Evolutionary conservation across 2,329 filamentous ascomycete species (phyloP).

Genomic region (Lecanicillium sp.): DNA sequence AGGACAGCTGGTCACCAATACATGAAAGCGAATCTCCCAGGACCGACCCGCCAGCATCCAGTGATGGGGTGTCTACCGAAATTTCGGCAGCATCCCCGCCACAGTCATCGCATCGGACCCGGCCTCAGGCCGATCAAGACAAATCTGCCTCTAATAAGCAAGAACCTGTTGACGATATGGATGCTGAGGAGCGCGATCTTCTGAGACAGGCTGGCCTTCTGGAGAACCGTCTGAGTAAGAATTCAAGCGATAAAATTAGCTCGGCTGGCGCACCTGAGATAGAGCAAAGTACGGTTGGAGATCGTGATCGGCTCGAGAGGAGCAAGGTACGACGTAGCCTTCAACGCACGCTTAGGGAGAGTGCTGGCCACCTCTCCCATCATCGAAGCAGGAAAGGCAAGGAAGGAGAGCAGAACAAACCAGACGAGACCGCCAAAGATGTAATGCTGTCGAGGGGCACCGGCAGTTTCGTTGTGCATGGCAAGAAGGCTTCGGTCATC

Average conservation of each 20-base stretch:
- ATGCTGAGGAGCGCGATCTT: slow-evolving; percentile 60
- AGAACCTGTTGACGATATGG: slow-evolving; percentile 38
- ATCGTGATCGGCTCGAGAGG: slow-evolving; percentile 46
- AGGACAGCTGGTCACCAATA: neutral
- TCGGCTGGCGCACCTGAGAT: slow-evolving; percentile 25
- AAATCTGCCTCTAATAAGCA: slow-evolving; percentile 12
- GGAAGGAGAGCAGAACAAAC: slow-evolving; percentile 34
- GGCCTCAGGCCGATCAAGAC: slow-evolving; percentile 14
- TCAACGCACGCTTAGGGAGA: slow-evolving; percentile 81
- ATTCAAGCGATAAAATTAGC: slow-evolving; percentile 25
- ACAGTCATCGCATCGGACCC: slow-evolving; percentile 12
- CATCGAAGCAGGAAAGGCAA: slow-evolving; percentile 71
- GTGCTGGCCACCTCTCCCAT: slow-evolving; percentile 56
- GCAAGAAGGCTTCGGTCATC: slow-evolving; percentile 95
- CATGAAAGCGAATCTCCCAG: too few species aligned
- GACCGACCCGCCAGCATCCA: neutral
- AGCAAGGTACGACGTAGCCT: slow-evolving; percentile 76
- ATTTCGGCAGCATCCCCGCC: slow-evolving; percentile 19
- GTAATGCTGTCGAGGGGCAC: slow-evolving; percentile 70
- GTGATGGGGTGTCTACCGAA: slow-evolving; percentile 4
- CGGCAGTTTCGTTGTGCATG: slow-evolving; percentile 91
- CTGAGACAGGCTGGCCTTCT: slow-evolving; percentile 61
- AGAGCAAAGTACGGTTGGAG: slow-evolving; percentile 25
- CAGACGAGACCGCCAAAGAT: slow-evolving; percentile 38
- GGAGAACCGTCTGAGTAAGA: slow-evolving; percentile 27